Evolutionary conservation across 2,329 filamentous ascomycete species (phyloP).

Genomic region (Magnaporthiopsis rhizophila): DNA sequence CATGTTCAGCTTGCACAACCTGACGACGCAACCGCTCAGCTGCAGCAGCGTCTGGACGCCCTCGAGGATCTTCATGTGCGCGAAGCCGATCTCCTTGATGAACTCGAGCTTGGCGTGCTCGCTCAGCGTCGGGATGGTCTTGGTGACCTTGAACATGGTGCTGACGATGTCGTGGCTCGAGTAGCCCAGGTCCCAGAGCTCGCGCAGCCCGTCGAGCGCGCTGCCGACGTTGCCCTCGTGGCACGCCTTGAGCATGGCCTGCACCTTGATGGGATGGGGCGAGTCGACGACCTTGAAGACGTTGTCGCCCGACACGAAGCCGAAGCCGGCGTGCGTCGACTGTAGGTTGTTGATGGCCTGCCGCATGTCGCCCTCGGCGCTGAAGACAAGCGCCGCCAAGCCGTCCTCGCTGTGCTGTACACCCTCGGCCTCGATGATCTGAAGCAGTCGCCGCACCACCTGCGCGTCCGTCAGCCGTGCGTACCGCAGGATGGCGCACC

Average conservation of each 20-base stretch:
- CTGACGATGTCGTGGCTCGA: constrained; percentile 98
- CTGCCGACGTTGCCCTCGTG: constrained; percentile 86
- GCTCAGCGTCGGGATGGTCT: constrained; percentile 83
- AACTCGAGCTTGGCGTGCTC: constrained; percentile 96
- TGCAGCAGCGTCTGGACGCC: constrained; percentile 93
- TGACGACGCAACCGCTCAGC: constrained; percentile 83
- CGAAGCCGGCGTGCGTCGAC: constrained; percentile 86
- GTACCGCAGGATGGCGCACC: constrained; percentile 93
- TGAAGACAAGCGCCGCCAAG: constrained; percentile 91
- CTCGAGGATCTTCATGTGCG: constrained; percentile 98
- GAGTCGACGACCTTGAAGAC: constrained; percentile 97
- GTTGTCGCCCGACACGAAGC: constrained; percentile 94
- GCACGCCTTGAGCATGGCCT: constrained; percentile 97
- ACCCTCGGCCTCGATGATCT: constrained; percentile 88
- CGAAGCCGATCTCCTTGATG: constrained; percentile 97
- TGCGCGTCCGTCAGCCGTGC: constrained; percentile 86
- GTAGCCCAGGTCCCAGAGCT: constrained; percentile 92
- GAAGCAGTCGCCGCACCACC: constrained; percentile 80
- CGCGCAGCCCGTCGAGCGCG: constrained; percentile 76
- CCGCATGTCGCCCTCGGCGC: constrained; percentile 95
- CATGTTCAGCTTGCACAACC: constrained; percentile 95
- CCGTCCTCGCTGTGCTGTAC: constrained; percentile 91
- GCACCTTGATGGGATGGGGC: constrained; percentile 95
- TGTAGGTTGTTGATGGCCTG: constrained; percentile 99
- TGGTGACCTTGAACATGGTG: constrained; percentile 98